Evolutionary conservation across 352 stramenopile species (phyloP).

Genomic region (Pseudoperonospora humuli): DNA sequence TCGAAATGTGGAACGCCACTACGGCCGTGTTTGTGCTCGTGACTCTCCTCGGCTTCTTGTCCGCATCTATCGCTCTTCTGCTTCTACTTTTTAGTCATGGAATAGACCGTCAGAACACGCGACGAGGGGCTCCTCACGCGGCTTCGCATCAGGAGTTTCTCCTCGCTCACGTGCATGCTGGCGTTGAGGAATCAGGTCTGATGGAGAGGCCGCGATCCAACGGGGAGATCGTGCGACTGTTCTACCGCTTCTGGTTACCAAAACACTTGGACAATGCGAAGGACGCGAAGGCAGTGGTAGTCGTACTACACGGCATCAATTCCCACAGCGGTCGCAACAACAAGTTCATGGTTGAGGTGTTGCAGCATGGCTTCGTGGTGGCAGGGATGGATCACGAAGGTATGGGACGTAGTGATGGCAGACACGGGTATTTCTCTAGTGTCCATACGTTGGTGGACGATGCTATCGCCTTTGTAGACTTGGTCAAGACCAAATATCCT

Average conservation of each 20-base stretch:
- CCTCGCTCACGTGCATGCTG: constrained; percentile 30
- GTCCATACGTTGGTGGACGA: constrained; percentile 55
- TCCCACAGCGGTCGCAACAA: constrained; percentile 76
- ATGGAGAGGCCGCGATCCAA: constrained; percentile 32
- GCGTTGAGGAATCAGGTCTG: constrained; percentile 43
- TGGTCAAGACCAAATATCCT: constrained; percentile 54
- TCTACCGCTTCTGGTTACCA: constrained; percentile 69
- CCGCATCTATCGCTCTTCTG: constrained; percentile 17
- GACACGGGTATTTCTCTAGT: constrained; percentile 70
- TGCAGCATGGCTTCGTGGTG: constrained; percentile 56
- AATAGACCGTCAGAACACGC: constrained; percentile 41
- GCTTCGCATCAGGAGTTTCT: constrained; percentile 50
- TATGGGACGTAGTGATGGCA: constrained; percentile 65
- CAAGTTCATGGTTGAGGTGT: constrained; percentile 59
- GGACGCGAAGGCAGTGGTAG: constrained; percentile 44
- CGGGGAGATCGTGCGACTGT: constrained; percentile 38
- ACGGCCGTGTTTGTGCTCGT: constrained; percentile 9
- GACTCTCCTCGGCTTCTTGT: constrained; percentile 10
- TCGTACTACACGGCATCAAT: constrained; percentile 71
- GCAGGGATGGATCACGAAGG: constrained; percentile 63
- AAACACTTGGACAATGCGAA: constrained; percentile 25
- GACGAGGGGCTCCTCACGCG: constrained; percentile 29
- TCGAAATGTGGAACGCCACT: constrained; percentile 15
- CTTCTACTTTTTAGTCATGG: constrained; percentile 47
- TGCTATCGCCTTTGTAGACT: constrained; percentile 48